Evolutionary conservation across 2,329 filamentous ascomycete species (phyloP), one percentile per base, ranked within the genome.

Genomic region (Epichloe glyceriae): DNA sequence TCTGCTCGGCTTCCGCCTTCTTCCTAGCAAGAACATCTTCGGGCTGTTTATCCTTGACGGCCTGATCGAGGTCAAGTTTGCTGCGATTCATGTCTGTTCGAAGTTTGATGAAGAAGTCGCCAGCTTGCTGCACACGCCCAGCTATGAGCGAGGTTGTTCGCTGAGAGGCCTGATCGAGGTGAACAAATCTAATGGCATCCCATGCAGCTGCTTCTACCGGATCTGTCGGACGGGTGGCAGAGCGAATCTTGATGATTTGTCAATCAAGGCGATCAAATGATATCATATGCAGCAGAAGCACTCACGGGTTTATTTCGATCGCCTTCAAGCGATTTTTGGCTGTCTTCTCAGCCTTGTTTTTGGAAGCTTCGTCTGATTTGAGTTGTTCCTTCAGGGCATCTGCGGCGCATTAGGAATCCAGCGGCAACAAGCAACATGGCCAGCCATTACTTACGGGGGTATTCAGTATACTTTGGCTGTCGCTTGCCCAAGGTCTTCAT

Each of bases 141-240:
- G 73, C 73, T 50, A 74, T 72, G 8, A 70, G 55, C 11, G 64
- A 58, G 26, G 64, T 70, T 1, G 64, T 66, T 54, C 65, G 61
- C 38, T 60, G 60, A 59, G 67, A 64, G 53, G 63, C 57, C 37
- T 66, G 61, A n/a, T 75, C 71, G 52, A 78, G 62, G 50, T 73
- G 61, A 14, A 78, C 70, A 45, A 75, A 70, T 17, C 73, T 74
- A 53, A 75, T 69, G 0, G 71, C 67, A 57, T 80, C 76, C 75
- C 76, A 80, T 3, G 68, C 70, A 22, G 73, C 73, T 22, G 70
- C 74, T 51, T 73, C 73, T 15, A 68, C 64, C 10, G 67, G 62
- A 46, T 76, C 70, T 8, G 58, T 54, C 2, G 76, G 76, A 5
- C 73, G 71, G 3, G 59, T 65, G 4, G 66, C 64, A 33, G 70